Evolutionary conservation across 257 asterid species (phyloP).

Genomic region (Solanum paucissectum): DNA sequence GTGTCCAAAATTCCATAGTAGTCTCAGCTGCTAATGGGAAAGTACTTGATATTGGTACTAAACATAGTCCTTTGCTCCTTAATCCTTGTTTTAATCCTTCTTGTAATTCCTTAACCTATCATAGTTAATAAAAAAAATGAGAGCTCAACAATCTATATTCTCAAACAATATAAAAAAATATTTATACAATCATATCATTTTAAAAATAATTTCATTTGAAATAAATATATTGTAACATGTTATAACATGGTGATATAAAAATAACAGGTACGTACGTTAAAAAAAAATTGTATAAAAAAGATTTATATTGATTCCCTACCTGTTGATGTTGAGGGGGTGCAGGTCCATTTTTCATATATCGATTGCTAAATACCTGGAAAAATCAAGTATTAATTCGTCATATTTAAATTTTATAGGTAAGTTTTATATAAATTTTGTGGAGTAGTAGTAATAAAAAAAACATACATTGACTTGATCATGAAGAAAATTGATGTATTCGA

Average conservation of each 20-base stretch:
- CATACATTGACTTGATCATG: constrained; percentile 14
- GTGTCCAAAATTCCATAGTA: constrained; percentile 60
- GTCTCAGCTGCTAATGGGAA: constrained; percentile 59
- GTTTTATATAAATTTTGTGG: neutral
- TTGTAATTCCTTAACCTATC: constrained; percentile 11
- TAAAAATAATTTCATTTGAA: neutral
- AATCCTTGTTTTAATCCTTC: constrained; percentile 44
- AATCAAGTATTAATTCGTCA: neutral
- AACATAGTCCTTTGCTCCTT: constrained; percentile 65
- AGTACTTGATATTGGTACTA: constrained; percentile 71
- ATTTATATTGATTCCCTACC: neutral
- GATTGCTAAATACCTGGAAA: neutral
- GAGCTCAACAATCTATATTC: neutral
- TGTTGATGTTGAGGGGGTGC: neutral
- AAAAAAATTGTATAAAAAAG: too few species aligned
- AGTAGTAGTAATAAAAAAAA: neutral
- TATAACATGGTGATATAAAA: too few species aligned
- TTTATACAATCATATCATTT: neutral
- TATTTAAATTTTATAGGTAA: too few species aligned
- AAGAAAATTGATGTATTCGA: constrained; percentile 12
- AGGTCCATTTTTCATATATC: neutral
- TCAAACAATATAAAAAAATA: neutral
- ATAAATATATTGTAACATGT: neutral
- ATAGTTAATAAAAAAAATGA: neutral
- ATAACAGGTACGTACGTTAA: too few species aligned